phyloP scores from a whole-genome alignment of 2,329 filamentous ascomycete genomes.

The Penicillium sp. region DNA sequence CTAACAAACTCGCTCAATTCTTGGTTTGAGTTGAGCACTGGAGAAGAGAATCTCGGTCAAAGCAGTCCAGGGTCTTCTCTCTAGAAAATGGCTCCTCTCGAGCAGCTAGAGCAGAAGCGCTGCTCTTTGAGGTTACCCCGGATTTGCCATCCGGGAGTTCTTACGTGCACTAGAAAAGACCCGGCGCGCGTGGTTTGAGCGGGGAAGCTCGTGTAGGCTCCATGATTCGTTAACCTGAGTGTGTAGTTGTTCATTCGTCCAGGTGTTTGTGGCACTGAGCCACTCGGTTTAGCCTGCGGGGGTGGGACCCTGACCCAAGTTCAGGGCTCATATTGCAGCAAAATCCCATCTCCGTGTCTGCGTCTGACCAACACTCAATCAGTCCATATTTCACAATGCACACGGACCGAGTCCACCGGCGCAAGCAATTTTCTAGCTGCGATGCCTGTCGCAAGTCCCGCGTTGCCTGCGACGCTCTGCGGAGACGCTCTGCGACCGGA shows the following conservation, averaged over 20 bases:
- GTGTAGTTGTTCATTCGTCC: background rate
- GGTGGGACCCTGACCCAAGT: background rate
- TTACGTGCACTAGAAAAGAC: background rate
- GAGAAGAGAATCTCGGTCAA: background rate
- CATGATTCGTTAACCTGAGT: background rate
- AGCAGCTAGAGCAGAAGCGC: background rate
- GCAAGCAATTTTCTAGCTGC: slow-evolving; percentile 39
- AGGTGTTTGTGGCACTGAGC: background rate
- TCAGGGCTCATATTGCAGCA: background rate
- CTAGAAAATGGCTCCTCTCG: background rate
- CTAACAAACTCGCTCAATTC: too few species aligned
- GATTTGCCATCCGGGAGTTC: background rate
- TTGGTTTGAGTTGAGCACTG: background rate
- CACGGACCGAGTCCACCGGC: slow-evolving; percentile 13
- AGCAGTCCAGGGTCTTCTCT: background rate
- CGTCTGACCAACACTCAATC: background rate
- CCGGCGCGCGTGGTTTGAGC: background rate
- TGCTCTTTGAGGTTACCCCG: background rate
- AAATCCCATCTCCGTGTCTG: background rate
- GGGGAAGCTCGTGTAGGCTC: background rate
- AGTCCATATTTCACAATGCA: background rate
- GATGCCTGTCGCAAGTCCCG: slow-evolving; percentile 36
- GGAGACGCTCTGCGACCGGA: slow-evolving; percentile 17
- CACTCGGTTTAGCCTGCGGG: slow-evolving; percentile 3
- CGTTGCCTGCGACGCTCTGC: slow-evolving; percentile 35